Evolutionary conservation across 768 basidiomycete genomes (phyloP), one percentile per base, ranked within the genome.

Genomic region (Chalciporus pseudorubinellus): DNA sequence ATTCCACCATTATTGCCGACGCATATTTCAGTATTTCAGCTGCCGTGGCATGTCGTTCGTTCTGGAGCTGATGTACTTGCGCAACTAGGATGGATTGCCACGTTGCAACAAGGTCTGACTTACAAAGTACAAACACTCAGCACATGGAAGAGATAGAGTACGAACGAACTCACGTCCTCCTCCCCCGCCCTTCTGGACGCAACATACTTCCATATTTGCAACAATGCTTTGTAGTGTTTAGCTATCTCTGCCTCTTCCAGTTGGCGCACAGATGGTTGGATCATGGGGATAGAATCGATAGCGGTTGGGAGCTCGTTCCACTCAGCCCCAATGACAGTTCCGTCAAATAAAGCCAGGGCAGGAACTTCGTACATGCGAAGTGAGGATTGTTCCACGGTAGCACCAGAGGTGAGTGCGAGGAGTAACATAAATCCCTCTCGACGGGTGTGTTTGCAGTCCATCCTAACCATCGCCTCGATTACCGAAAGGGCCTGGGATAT

Each of bases 11-110:
- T 19, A 74, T 62, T 3, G 63, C 53, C 0, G 74, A 70, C 2
- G 76, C 56, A 40, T 59, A 65, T 14, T 55, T 62, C 14, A 74
- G 67, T 44, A 75, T 67, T 4, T 68, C 58, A 0, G 74, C 50
- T 16, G 70, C 52, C 3, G 73, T 55, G 1, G 72, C 68, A 55
- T 75, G 72, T 1, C 64, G 66, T 28, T 61, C 61, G 19, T 63
- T 71, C 49, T 77, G 72, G 1, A 73, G 72, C 11, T 78, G 60
- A 45, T 77, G 73, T 10, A 77, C 68, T 39, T 74, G 77, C 16
- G 68, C 75, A 21, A 82, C 74, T n/a, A 87, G 66, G 16, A 87
- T 71, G 0, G 78, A 74, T 53, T 79, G 74, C 85, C 85, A 87
- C 1, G 73, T 65, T 39, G 69, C 61, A 4, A 79, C 41, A 21